Evolutionary conservation across 352 stramenopile genomes (phyloP), one percentile per base, ranked within the genome.

Genomic region (Blastocystis sp.): DNA sequence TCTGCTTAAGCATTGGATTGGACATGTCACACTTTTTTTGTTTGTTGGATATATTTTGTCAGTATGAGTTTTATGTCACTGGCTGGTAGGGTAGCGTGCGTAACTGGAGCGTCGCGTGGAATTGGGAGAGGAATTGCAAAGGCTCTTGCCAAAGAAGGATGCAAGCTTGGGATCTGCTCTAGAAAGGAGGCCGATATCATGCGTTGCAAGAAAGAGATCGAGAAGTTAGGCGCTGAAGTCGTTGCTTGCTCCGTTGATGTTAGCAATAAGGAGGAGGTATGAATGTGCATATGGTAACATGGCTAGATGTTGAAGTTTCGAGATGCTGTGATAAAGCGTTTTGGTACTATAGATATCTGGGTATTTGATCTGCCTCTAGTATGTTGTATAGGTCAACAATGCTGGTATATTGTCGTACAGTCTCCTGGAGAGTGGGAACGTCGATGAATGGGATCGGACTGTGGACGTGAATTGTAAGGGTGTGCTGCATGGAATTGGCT

Each of bases 341-440:
- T 89, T 64, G 78, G 78, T 13, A 76, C 54, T 18, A 89, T 89
- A 30, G 78, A 89, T 53, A 89, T 89, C n/a, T 89, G 78, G 78
- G 66, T 76, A 13, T 11, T 50, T 34, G 0, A 50, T 5, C 34
- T 34, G 11, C 6, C 16, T 37, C 20, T 66, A 26, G 2, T n/a
- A 13, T 85, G n/a, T 65, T 37, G 24, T 4, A 16, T 85, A 85
- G 73, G 73, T 85, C 3, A 89, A 89, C 47, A 89, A 89, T 43
- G 78, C 78, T 37, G 78, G 78, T 66, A 64, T 66, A n/a, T 76
- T 89, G 78, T 62, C 78, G 5, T 37, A 76, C 30, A 50, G 20
- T n/a, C 50, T 89, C 16, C 59, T 89, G 78, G 78, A 89, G 30
- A 89, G 59, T 53, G n/a, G 24, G 16, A 39, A 89, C 3, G 39